Conservation (phyloP, 495 filamentous ascomycete species). For the Aspergillus coremiiformis region DNA sequence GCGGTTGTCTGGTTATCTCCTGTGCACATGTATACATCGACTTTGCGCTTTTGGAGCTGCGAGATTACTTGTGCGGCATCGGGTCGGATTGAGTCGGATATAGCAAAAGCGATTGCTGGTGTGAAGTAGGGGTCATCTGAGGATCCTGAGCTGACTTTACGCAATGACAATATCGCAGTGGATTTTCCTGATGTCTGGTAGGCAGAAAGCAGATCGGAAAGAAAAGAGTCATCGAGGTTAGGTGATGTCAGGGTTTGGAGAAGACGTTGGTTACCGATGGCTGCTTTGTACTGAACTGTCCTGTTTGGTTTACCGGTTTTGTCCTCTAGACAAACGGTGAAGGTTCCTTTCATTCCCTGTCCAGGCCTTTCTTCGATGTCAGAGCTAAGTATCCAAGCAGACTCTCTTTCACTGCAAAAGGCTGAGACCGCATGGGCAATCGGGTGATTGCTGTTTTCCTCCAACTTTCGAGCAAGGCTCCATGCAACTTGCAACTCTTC, state of each 20-base stretch:
- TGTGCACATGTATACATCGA: conserved; percentile 85
- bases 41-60: conserved; percentile 54
- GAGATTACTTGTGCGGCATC: conserved; percentile 61
- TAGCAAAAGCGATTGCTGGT: conserved; percentile 60
- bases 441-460: conserved; percentile 81
- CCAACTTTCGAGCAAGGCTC: conserved; percentile 55
- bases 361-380: conserved; percentile 71
- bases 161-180: conserved; percentile 59
- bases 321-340: conserved; percentile 32
- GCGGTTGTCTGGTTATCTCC: conserved; percentile 62
- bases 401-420: conserved; percentile 48
- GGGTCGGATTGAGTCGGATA: conserved; percentile 68
- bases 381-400: conserved; percentile 27
- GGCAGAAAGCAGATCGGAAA: conserved; percentile 42
- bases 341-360: conserved; percentile 70
- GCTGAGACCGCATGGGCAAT: conserved; percentile 73
- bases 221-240: conserved; percentile 23
- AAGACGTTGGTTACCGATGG: conserved; percentile 79
- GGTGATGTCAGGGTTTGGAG: conserved; percentile 37
- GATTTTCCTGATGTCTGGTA: conserved; percentile 72
- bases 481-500: conserved; percentile 35
- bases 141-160: conserved; percentile 13
- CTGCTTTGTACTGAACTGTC: conserved; percentile 47
- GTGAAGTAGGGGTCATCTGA: conserved; percentile 33
- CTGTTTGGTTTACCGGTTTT: not conserved